Conservation (phyloP, 2,329 filamentous ascomycete species). For the Xylariaceae sp. region DNA sequence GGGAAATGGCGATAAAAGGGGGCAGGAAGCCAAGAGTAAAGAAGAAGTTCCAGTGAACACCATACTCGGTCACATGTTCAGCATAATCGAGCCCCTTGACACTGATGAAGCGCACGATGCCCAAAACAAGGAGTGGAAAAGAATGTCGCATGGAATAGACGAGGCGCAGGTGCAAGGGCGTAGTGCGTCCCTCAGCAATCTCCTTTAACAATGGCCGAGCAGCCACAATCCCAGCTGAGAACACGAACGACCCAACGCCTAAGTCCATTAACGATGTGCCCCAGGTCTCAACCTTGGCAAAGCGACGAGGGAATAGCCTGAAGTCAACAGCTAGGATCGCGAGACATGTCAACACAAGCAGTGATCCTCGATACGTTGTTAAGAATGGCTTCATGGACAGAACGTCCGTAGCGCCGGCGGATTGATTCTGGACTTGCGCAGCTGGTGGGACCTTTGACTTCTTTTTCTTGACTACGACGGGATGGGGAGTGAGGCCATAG, state of each 20-base stretch:
- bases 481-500: slow-evolving; percentile 47
- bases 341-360: slow-evolving; percentile 86
- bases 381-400: slow-evolving; percentile 87
- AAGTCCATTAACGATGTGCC: slow-evolving; percentile 98
- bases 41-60: slow-evolving; percentile 99
- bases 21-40: slow-evolving; percentile 88
- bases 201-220: slow-evolving; percentile 75
- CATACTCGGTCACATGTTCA: slow-evolving; percentile 95
- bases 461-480: slow-evolving; percentile 44
- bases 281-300: slow-evolving; percentile 99
- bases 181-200: slow-evolving; percentile 47
- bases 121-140: slow-evolving; percentile 74
- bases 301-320: slow-evolving; percentile 82
- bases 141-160: slow-evolving; percentile 70
- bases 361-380: slow-evolving; percentile 82
- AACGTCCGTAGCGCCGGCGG: slow-evolving; percentile 38
- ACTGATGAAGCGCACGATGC: slow-evolving; percentile 74
- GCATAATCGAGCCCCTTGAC: slow-evolving; percentile 95
- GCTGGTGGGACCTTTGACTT: slow-evolving; percentile 48
- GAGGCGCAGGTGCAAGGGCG: slow-evolving; percentile 55
- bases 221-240: slow-evolving; percentile 86
- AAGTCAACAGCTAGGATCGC: slow-evolving; percentile 98
- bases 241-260: slow-evolving; percentile 96
- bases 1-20: slow-evolving; percentile 81
- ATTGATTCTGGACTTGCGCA: slow-evolving; percentile 36